Conservation (phyloP, 2,329 filamentous ascomycete species). For the Ascocoryne sarcoides region DNA sequence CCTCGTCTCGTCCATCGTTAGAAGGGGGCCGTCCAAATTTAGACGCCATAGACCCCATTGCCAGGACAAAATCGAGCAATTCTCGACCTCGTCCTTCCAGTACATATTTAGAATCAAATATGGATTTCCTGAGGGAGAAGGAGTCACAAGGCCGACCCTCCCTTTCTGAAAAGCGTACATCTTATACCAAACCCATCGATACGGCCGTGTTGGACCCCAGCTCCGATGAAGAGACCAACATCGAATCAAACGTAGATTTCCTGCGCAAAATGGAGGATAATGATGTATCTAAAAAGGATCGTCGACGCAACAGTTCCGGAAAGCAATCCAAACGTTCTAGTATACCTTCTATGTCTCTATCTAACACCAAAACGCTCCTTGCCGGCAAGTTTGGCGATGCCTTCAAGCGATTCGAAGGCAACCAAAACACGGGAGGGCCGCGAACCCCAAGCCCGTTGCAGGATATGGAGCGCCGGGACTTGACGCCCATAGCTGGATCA, state of each 20-base stretch:
- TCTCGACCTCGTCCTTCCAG: constrained; percentile 66
- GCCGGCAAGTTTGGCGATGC: constrained; percentile 86
- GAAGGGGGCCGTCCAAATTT: constrained; percentile 59
- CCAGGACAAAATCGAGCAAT: constrained; percentile 57
- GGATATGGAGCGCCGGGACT: constrained; percentile 33
- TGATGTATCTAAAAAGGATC: constrained; percentile 42
- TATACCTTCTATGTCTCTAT: constrained; percentile 57
- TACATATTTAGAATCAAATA: constrained; percentile 71
- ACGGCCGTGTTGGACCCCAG: constrained; percentile 30
- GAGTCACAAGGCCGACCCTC: constrained; percentile 40
- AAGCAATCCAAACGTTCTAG: constrained; percentile 52
- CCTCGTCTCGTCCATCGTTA: constrained; percentile 57
- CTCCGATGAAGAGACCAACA: constrained; percentile 46
- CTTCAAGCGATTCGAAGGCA: constrained; percentile 77
- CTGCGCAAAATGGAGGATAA: constrained; percentile 65
- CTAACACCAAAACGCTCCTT: constrained; percentile 73
- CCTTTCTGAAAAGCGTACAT: constrained; percentile 26
- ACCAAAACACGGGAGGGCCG: constrained; percentile 32
- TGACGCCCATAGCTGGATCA: constrained; percentile 65
- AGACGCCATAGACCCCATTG: constrained; percentile 51
- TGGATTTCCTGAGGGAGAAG: constrained; percentile 73
- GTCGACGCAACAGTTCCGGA: constrained; percentile 42
- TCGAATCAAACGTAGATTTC: constrained; percentile 75
- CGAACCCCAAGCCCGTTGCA: constrained; percentile 36
- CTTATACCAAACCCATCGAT: constrained; percentile 20